Base-by-base conservation (phyloP, 2,329 filamentous ascomycete species). In the Aspergillus latus region DNA sequence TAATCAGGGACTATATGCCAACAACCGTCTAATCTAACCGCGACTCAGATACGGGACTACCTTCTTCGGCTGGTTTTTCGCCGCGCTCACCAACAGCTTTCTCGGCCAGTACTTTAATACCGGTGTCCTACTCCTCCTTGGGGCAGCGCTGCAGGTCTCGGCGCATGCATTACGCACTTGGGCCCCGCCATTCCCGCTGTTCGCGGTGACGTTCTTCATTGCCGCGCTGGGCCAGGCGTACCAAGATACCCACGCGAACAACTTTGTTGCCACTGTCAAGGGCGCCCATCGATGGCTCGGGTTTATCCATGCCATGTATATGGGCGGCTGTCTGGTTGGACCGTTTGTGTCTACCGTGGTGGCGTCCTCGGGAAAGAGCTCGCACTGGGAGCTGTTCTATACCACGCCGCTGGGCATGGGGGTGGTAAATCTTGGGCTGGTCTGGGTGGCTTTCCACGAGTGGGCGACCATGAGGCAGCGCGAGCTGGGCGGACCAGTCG, bases 301-400 rank as follows among this genome's bases (percentile, higher is more conserved):
- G 0, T 82, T 87, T 52, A 85, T 88, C 13, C 85, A 88, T 59
- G 85, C 84, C 7, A 84, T 83, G 77, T 88, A 85, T 62, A 76
- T 74, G 49, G 67, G 80, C 0, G 84, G 85, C 0, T 81, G 80
- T 46, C 74, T 87, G 2, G 75, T 84, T 3, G 80, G 78, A 0
- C 84, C 84, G 0, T 83, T 88, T 46, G 77, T 79, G 1, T 78
- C 79, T 0, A 82, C 78, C 0, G 76, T 76, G 0, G 73, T 85
- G n/a, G 82, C 82, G 0, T 75, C 76, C 0, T 66, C 71, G 0
- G 66, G 63, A 3, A 44, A 62, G 0, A 68, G 71, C 2, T 62
- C 64, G 1, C 72, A 70, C 5, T 87, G 84, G 84, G 77, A 75
- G 32, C 65, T 84, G 0, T 85, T 84, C 53, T 87, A 87, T 57